Conservation (phyloP, 1,284 basidiomycete species). For the Cutaneotrichosporon mucoides region DNA sequence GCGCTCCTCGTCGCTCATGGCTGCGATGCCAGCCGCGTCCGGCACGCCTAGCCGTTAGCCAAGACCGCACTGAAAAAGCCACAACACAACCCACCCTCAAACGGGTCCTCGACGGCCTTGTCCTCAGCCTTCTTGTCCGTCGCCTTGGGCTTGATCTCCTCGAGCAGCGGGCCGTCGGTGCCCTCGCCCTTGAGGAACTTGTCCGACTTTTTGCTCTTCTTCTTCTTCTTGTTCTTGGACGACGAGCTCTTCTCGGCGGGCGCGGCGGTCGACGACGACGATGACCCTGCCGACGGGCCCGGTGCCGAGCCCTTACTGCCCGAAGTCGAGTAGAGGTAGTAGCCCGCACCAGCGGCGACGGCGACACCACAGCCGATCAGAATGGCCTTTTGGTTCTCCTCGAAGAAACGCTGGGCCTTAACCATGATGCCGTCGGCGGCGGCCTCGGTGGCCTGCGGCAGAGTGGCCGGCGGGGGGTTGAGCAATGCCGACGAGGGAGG, state of each 20-base stretch:
- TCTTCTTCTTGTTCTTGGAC: slow-evolving; percentile 57
- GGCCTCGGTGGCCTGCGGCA: slow-evolving; percentile 16
- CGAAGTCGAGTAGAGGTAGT: slow-evolving; percentile 55
- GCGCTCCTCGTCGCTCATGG: slow-evolving; percentile 56
- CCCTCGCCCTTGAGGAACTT: slow-evolving; percentile 43
- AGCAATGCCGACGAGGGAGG: slow-evolving; percentile 7
- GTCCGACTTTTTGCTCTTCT: slow-evolving; percentile 53
- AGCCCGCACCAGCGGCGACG: slow-evolving; percentile 71
- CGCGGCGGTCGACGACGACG: slow-evolving; percentile 29
- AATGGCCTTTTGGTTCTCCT: slow-evolving; percentile 46
- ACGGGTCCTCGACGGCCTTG: slow-evolving; percentile 31
- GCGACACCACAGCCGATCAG: slow-evolving; percentile 59
- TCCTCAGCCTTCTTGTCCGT: slow-evolving; percentile 45
- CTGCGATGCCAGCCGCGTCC: slow-evolving; percentile 28
- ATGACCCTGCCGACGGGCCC: neutral
- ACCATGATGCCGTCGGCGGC: slow-evolving; percentile 27
- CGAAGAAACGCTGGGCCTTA: slow-evolving; percentile 43
- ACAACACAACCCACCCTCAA: slow-evolving; percentile 35
- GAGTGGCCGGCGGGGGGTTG: neutral
- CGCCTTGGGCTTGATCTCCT: slow-evolving; percentile 58
- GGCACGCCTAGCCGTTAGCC: slow-evolving; percentile 28
- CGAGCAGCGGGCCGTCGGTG: slow-evolving; percentile 65
- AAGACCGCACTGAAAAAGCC: too few relatives aligned
- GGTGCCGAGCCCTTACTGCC: slow-evolving; percentile 48
- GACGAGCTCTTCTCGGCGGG: slow-evolving; percentile 36